These are phyloP conservation scores for Aspergillus tamarii DNA, from an alignment of 2,329 filamentous ascomycete species.

Conservation along the genomic window DNA sequence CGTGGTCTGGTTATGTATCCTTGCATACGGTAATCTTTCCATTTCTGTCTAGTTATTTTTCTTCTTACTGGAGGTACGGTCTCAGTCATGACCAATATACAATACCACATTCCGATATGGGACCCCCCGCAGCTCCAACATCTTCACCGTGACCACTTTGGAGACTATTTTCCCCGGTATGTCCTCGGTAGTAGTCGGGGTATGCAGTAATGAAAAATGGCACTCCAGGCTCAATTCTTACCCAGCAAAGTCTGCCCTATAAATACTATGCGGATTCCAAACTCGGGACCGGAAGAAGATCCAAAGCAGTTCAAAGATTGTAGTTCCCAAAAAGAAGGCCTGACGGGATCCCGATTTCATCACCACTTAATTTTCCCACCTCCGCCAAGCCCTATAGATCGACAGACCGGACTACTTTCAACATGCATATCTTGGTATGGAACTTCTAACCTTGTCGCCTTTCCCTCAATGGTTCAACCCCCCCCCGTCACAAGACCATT, in stretches of 20 bases:
- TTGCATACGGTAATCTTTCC: constrained; percentile 15
- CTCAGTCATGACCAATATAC: constrained; percentile 8
- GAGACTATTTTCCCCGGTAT: constrained; percentile 26
- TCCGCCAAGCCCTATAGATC: constrained; percentile 5
- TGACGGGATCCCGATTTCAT: neutral
- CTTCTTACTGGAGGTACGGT: neutral
- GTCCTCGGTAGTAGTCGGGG: constrained; percentile 23
- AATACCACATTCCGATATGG: constrained; percentile 10
- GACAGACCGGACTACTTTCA: constrained; percentile 1
- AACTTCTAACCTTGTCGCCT: constrained; percentile 15
- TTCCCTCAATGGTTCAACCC: neutral
- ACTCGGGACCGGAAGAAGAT: neutral
- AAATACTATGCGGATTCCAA: constrained; percentile 20
- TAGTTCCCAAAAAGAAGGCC: neutral
- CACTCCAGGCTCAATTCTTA: constrained; percentile 24
- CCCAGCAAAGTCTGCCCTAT: constrained; percentile 20
- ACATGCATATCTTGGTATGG: constrained; percentile 53
- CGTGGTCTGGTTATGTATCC: constrained; percentile 11
- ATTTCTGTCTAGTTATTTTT: too few relatives aligned
- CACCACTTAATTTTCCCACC: neutral
- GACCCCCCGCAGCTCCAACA: constrained; percentile 30
- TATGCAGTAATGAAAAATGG: constrained; percentile 12
- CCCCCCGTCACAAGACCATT: neutral
- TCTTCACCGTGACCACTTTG: constrained; percentile 35
- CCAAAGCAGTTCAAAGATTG: neutral